phyloP scores from a whole-genome alignment of 805 yeast genomes.

The Saturnispora sanitii region DNA sequence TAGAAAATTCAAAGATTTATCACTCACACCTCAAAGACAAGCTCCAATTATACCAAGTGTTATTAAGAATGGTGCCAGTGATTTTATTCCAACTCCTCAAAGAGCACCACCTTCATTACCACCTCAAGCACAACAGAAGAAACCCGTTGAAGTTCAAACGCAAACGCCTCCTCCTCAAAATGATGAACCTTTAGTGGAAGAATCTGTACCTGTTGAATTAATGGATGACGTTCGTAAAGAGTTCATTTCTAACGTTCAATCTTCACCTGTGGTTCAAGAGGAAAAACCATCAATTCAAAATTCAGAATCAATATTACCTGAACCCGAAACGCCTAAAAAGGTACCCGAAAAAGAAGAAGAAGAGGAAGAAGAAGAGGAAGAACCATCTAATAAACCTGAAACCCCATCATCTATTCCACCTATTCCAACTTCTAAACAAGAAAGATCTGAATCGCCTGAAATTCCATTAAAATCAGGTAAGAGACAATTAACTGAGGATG shows the following conservation, averaged over 20 bases:
- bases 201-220: neutral
- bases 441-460: neutral
- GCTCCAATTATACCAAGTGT: conserved; percentile 4
- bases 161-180: neutral
- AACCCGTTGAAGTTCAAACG: no score
- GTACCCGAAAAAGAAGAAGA: neutral
- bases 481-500: conserved; percentile 39
- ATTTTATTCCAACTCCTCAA: conserved; percentile 7
- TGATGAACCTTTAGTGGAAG: neutral
- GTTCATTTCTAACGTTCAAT: conserved; percentile 3
- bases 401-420: conserved; percentile 1
- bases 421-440: conserved; percentile 6
- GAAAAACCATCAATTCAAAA: no score
- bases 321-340: no score
- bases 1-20: conserved; percentile 5
- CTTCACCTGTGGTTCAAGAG: neutral
- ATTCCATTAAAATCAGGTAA: conserved; percentile 10
- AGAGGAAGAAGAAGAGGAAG: neutral
- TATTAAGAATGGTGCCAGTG: neutral
- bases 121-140: neutral
- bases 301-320: no score
- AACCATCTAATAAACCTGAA: neutral
- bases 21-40: conserved; percentile 6
- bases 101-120: conserved; percentile 12
- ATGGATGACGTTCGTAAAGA: conserved; percentile 3